Percentiles rank a stretch among this genome's conserved stretches.
Conservation (phyloP, 78 protist species). For the Dictyostelium firmibasis region DNA sequence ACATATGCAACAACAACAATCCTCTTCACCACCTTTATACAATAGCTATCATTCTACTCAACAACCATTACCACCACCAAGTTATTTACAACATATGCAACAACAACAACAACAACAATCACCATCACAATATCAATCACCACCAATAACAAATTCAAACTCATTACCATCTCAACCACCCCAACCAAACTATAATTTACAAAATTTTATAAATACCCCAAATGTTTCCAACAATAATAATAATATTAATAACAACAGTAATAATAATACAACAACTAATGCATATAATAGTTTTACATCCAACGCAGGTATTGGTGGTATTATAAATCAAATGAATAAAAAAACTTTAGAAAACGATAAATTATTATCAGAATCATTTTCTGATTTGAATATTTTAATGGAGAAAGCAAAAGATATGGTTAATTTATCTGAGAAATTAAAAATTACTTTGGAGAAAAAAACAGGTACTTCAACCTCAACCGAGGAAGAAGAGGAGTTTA, state of each 20-base stretch:
- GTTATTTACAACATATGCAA: not conserved
- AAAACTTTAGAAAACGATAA: conserved; percentile 47
- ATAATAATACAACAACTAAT: not conserved
- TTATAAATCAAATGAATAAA: conserved; percentile 49
- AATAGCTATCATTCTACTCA: not conserved
- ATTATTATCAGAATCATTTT: conserved; percentile 47
- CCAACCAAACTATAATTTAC: not conserved
- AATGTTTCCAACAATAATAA: not conserved
- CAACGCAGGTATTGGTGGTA: conserved; percentile 73
- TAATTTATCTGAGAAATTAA: conserved; percentile 20
- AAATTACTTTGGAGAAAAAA: conserved; percentile 39
- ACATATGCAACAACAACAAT: conserved; percentile 9
- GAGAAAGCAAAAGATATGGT: conserved; percentile 82
- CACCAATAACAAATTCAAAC: not conserved
- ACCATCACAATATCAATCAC: not conserved
- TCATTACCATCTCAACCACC: conserved; percentile 24
- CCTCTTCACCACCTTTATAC: not conserved
- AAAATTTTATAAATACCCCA: conserved; percentile 1
- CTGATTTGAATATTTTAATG: conserved; percentile 72
- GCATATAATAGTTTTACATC: conserved; percentile 19
- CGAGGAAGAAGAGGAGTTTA: conserved; percentile 44
- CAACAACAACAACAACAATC: not conserved
- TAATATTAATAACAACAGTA: not conserved
- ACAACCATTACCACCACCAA: not conserved
- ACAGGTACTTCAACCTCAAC: not conserved